A percentile compares a stretch with the other conserved stretches of the same genome.
These are phyloP conservation scores for Wickerhamiella sergipiensis DNA, from an alignment of 805 yeast genomes.

Conservation along the genomic window DNA sequence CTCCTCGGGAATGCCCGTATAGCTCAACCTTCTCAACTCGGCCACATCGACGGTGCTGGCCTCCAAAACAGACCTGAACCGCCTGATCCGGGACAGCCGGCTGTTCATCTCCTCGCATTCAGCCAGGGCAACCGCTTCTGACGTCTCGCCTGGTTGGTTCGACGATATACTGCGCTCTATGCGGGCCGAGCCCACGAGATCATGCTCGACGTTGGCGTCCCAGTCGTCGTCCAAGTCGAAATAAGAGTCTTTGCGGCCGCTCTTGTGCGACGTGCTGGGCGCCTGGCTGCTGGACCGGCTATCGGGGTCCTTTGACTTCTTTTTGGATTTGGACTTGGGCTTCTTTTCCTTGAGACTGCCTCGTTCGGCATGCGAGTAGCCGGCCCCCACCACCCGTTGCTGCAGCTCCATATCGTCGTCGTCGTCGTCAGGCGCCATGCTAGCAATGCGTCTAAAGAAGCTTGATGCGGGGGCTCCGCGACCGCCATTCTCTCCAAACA, in stretches of 20 bases:
- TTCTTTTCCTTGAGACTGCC: slow-evolving; percentile 4
- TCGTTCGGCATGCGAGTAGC: slow-evolving; percentile 39
- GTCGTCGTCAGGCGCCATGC: slow-evolving; percentile 12
- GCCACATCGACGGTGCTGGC: slow-evolving; percentile 45
- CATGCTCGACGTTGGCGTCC: slow-evolving; percentile 58
- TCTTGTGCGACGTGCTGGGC: background rate
- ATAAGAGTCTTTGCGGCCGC: slow-evolving; percentile 26
- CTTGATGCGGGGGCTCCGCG: slow-evolving; percentile 44
- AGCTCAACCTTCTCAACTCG: slow-evolving; percentile 64
- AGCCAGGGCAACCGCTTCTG: slow-evolving; percentile 26
- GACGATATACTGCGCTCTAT: slow-evolving; percentile 1
- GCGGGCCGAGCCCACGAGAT: background rate
- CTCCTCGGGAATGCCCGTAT: slow-evolving; percentile 87
- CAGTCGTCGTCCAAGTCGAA: slow-evolving; percentile 81
- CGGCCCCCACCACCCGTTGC: slow-evolving; percentile 35
- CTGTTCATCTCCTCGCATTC: slow-evolving; percentile 47
- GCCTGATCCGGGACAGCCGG: slow-evolving; percentile 44
- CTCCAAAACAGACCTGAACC: slow-evolving; percentile 50
- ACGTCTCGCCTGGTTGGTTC: slow-evolving; percentile 23
- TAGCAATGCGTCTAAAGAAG: slow-evolving; percentile 30
- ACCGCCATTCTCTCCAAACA: slow-evolving; percentile 59
- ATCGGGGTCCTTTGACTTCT: slow-evolving; percentile 8
- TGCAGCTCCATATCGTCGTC: slow-evolving; percentile 21
- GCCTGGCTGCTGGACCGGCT: background rate
- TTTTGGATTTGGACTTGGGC: slow-evolving; percentile 3